Evolutionary conservation across 2,329 filamentous ascomycete species (phyloP).

Genomic region (Diaporthe vaccinii): DNA sequence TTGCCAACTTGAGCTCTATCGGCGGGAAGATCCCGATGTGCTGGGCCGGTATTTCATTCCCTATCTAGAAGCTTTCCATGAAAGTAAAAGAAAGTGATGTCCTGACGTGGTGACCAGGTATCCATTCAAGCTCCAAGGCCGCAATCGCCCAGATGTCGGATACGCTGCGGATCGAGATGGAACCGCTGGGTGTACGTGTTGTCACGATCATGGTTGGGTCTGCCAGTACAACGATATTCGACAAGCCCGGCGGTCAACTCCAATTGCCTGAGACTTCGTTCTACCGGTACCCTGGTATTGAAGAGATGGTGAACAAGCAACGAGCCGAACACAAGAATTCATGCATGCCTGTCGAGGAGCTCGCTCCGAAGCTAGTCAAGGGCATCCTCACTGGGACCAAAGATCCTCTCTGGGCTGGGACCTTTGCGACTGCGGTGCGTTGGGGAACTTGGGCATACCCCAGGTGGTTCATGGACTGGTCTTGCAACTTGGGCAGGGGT

Average conservation of each 20-base stretch:
- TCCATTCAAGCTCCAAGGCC: slow-evolving; percentile 7
- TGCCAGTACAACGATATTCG: slow-evolving; percentile 23
- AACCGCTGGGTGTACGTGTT: not conserved
- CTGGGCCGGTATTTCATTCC: slow-evolving; percentile 7
- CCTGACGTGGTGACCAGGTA: not conserved
- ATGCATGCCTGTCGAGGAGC: slow-evolving; percentile 28
- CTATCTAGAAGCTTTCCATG: not conserved
- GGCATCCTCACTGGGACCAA: slow-evolving; percentile 20
- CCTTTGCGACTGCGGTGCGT: slow-evolving; percentile 16
- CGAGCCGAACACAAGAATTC: slow-evolving; percentile 6
- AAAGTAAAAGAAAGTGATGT: not conserved
- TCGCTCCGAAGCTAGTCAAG: slow-evolving; percentile 20
- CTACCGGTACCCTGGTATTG: slow-evolving; percentile 6
- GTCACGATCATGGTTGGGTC: not conserved
- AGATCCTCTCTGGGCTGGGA: slow-evolving; percentile 25
- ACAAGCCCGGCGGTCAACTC: slow-evolving; percentile 30
- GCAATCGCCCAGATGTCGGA: not conserved
- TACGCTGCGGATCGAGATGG: slow-evolving; percentile 4
- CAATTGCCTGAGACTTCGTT: slow-evolving; percentile 8
- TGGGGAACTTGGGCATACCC: slow-evolving; percentile 23
- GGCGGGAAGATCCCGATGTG: slow-evolving; percentile 17
- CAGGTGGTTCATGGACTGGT: slow-evolving; percentile 33
- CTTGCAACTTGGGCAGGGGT: slow-evolving; percentile 22
- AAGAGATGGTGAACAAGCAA: slow-evolving; percentile 28
- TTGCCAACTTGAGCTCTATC: slow-evolving; percentile 33